Evolutionary conservation across 306 rosid species (phyloP), one percentile per base, ranked within the genome.

Genomic region (Rubus parviflorus): DNA sequence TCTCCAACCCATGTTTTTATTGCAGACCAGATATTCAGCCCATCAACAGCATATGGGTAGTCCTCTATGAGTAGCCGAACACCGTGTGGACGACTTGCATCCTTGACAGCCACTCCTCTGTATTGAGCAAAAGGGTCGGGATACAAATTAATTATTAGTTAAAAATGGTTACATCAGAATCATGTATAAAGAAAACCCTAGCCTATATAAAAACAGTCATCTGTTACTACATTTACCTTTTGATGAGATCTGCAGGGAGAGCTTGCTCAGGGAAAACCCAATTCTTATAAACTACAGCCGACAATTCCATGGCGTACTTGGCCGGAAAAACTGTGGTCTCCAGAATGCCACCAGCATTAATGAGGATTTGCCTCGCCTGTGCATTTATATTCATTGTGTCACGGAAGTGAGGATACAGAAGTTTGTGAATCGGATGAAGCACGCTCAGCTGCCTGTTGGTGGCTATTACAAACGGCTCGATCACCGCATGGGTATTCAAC

Each of bases 401-500:
- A 6, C 82, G 84, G 30, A 82, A 85, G 68, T 85, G 89, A 69
- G 89, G 89, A 41, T 73, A 72, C 30, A 82, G 74, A 47, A 85
- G 82, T 48, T 82, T 85, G 43, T 85, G 49, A 76, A 85, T 54
- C 2, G 86, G 88, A 67, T 82, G 88, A 66, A 82, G 19, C 56
- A 74, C 80, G 12, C 89, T 85, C 41, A 85, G 70, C 30, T 82
- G 86, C 83, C 89, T 79, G 23, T 82, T 82, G 8, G 86, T 80
- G 43, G 84, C 86, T 49, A 85, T 85, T 49, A 85, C 82, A 74
- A 82, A 88, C 20, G 95, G 95, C 75, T 90, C 95, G 30, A 88
- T 84, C 75, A 76, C 90, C 8, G 92, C 92, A 56, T 91, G 97
- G 65, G 97, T 91, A 66, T 86, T 80, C 73, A 91, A 71, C 93